Evolutionary conservation across 495 filamentous ascomycete species (phyloP), one percentile per base, ranked within the genome.

Genomic region (Penicillium subrubescens): DNA sequence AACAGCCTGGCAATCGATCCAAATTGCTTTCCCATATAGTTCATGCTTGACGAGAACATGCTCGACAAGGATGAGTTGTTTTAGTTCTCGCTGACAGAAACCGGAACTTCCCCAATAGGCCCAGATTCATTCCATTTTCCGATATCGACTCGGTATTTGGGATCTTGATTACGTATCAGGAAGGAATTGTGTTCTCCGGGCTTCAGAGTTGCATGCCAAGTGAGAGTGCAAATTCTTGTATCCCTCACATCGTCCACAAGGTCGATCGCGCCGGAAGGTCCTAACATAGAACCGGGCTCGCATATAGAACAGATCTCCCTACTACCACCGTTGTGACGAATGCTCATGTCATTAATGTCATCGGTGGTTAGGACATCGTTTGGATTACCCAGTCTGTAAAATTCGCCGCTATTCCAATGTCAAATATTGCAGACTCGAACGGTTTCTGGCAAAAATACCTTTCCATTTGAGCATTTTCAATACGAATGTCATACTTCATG

Each of bases 391-490:
- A 51, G 48, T 51, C 48, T 51, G 48, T 51, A 29, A 8, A 51
- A 51, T 10, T 51, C 48, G 11, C 48, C 48, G 23, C 48, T 51
- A 29, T 3, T 23, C 3, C 4, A 51, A 29, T 17, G 48, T 51
- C 6, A 51, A 23, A 29, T 29, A 51, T 29, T 27, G 23, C 25
- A 29, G 48, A 51, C 48, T 51, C 48, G 8, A 29, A 51, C 23
- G 12, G 23, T 17, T 29, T 51, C 11, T 29, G 25, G 17, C 15
- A 11, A 23, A 51, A 11, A 17, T 17, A 51, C 48, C 48, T 51
- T 51, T 51, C 48, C 48, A 51, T 51, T 51, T 51, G 48, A 29
- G 48, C 48, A 51, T 51, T 51, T 51, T 51, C 48, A 29, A 51
- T 4, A 29, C 48, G 48, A 23, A 51, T 51, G 3, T 51, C 48